These are phyloP conservation scores for Penicillium tannophilum DNA, from an alignment of 495 filamentous ascomycete genomes.

Conservation along the genomic window DNA sequence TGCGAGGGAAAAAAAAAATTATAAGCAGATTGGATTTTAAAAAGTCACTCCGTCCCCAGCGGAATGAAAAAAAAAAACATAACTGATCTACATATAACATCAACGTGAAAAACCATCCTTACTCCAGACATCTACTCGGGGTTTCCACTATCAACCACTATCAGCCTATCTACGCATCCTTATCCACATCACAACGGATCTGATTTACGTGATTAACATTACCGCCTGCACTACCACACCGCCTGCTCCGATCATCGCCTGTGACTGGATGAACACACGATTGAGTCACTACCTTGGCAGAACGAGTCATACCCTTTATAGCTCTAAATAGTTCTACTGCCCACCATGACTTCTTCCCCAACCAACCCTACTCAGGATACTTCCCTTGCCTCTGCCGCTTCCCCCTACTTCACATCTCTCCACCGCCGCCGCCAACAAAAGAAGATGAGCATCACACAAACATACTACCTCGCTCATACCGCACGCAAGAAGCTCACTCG, in stretches of 20 bases:
- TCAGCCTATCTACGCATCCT: background rate
- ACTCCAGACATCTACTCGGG: background rate
- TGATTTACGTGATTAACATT: constrained; percentile 2
- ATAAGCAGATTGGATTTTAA: constrained; percentile 2
- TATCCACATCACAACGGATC: background rate
- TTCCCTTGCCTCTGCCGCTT: constrained; percentile 21
- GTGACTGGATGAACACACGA: constrained; percentile 30
- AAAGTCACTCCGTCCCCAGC: background rate
- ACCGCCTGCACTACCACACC: constrained; percentile 22
- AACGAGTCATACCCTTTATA: constrained; percentile 29
- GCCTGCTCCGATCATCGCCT: constrained; percentile 18
- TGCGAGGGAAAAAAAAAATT: constrained; percentile 10
- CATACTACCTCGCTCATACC: constrained; percentile 95
- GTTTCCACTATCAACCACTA: background rate
- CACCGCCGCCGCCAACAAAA: constrained; percentile 54
- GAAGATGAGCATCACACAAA: constrained; percentile 96
- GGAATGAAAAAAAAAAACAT: background rate
- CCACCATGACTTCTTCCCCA: constrained; percentile 24
- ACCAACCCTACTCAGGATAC: constrained; percentile 23
- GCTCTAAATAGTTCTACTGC: constrained; percentile 31
- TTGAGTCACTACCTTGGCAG: constrained; percentile 39
- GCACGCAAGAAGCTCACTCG: constrained; percentile 92
- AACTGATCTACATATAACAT: background rate
- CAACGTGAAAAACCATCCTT: background rate
- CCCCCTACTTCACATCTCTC: constrained; percentile 40